phyloP scores from a whole-genome alignment of 1,284 basidiomycete species.

The Fomitiporia mediterranea region DNA sequence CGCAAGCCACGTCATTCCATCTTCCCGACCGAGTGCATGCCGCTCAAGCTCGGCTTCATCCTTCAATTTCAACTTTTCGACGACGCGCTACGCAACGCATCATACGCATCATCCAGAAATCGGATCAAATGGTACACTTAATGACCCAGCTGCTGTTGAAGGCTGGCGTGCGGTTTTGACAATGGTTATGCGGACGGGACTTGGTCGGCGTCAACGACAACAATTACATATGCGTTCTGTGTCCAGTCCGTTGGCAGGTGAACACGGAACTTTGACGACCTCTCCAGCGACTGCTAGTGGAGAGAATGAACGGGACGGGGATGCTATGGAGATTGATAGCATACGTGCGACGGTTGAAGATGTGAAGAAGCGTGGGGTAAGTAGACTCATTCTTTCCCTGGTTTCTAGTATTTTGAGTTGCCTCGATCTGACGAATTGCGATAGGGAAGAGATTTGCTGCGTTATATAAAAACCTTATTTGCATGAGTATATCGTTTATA shows the following conservation, averaged over 20 bases:
- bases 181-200: constrained; percentile 58
- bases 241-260: neutral
- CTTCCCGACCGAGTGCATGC: neutral
- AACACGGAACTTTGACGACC: neutral
- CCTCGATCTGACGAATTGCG: too few relatives aligned
- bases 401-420: too few relatives aligned
- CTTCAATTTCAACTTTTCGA: constrained; percentile 16
- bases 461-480: constrained; percentile 66
- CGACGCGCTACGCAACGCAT: constrained; percentile 5
- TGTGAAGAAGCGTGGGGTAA: constrained; percentile 67
- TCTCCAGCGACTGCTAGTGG: neutral
- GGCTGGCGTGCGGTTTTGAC: constrained; percentile 73
- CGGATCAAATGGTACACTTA: neutral
- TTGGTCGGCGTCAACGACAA: constrained; percentile 48
- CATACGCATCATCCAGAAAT: constrained; percentile 5
- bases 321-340: constrained; percentile 42
- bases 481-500: too few relatives aligned
- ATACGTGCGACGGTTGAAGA: constrained; percentile 70
- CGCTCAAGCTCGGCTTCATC: constrained; percentile 13
- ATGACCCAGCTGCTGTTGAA: constrained; percentile 41
- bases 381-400: constrained; percentile 28
- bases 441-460: constrained; percentile 66
- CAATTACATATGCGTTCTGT: constrained; percentile 16
- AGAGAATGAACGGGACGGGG: constrained; percentile 14
- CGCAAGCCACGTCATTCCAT: neutral